A percentile compares a stretch with the other conserved stretches of the same genome.
phyloP scores from a whole-genome alignment of 768 basidiomycete species.

The Leccinum boreale region DNA sequence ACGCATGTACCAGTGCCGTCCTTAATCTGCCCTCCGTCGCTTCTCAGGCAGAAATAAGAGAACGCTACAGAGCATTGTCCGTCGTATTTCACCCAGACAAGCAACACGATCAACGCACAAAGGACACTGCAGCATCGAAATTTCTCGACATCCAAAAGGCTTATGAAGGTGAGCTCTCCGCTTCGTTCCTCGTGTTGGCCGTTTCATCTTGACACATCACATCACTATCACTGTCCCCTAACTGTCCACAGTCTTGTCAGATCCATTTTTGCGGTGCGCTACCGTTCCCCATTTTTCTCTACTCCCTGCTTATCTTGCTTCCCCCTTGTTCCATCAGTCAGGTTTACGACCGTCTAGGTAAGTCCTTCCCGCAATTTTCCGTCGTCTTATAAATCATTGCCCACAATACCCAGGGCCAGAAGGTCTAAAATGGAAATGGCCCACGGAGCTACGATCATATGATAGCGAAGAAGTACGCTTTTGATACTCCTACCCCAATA shows the following conservation, averaged over 20 bases:
- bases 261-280: conserved; percentile 63
- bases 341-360: conserved; percentile 74
- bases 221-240: conserved; percentile 6
- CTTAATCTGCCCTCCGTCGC: conserved; percentile 69
- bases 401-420: conserved; percentile 28
- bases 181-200: neutral
- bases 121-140: conserved; percentile 56
- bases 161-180: conserved; percentile 58
- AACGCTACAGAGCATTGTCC: conserved; percentile 68
- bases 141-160: conserved; percentile 81
- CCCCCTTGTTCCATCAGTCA: conserved; percentile 40
- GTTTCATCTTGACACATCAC: neutral
- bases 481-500: conserved; percentile 17
- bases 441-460: conserved; percentile 41
- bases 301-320: conserved; percentile 4
- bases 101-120: conserved; percentile 56
- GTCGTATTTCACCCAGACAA: conserved; percentile 85
- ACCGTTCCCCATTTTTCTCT: neutral
- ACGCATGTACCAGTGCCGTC: conserved; percentile 41
- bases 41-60: conserved; percentile 66
- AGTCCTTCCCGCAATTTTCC: conserved; percentile 14
- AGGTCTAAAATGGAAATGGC: conserved; percentile 44
- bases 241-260: conserved; percentile 55
- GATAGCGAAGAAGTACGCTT: conserved; percentile 46
- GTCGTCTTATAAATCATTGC: conserved; percentile 11